Evolutionary conservation across 176 grass and related monocot genomes (phyloP).

Genomic region (Eragrostis curvula): DNA sequence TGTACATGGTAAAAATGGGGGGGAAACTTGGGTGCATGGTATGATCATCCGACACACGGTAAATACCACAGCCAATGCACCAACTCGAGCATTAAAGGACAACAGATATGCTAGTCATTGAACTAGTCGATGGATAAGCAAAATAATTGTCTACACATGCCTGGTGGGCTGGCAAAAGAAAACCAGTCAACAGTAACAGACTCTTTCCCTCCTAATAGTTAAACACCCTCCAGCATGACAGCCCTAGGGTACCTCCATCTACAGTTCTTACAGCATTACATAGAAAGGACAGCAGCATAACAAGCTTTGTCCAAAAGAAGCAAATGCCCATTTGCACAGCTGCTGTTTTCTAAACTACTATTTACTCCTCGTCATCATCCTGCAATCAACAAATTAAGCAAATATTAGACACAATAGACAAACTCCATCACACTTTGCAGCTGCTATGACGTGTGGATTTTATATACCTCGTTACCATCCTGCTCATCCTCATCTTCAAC

Average conservation of each 20-base stretch:
- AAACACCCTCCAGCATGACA: slow-evolving; percentile 40
- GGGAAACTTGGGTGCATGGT: background rate
- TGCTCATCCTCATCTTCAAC: slow-evolving; percentile 74
- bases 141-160: slow-evolving; percentile 32
- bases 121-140: slow-evolving; percentile 37
- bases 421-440: background rate
- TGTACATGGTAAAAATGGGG: background rate
- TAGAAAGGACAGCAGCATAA: slow-evolving; percentile 40
- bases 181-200: slow-evolving; percentile 36
- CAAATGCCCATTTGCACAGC: slow-evolving; percentile 38
- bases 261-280: slow-evolving; percentile 50
- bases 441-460: background rate
- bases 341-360: slow-evolving; percentile 49
- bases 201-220: slow-evolving; percentile 31
- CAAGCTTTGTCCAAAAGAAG: slow-evolving; percentile 48
- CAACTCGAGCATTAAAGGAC: background rate
- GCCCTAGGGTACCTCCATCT: slow-evolving; percentile 33
- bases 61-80: background rate
- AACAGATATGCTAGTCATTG: slow-evolving; percentile 3
- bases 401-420: slow-evolving; percentile 36
- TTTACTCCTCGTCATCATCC: slow-evolving; percentile 72
- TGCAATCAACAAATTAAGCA: slow-evolving; percentile 38
- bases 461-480: slow-evolving; percentile 55
- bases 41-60: background rate
- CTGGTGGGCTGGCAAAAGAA: slow-evolving; percentile 6